Percentiles rank a stretch among this genome's conserved stretches.
Conservation (phyloP, 164 flowering plant genomes). For the Stephania yunnanensis region DNA sequence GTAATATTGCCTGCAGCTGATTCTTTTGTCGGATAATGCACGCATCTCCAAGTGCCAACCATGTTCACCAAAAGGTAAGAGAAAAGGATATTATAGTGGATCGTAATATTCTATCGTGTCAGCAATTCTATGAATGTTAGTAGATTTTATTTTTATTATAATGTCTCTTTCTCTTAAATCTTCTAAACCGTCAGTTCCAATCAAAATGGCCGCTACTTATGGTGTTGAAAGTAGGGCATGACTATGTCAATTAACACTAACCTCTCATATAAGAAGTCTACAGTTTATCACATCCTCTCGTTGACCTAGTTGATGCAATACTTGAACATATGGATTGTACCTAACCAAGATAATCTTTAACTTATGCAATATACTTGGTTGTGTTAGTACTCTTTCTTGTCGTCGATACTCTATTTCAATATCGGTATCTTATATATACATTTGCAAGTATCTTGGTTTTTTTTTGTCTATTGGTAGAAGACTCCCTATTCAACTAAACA, state of each 20-base stretch:
- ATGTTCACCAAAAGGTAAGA: neutral
- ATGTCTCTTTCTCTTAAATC: neutral
- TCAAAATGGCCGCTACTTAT: neutral
- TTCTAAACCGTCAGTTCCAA: neutral
- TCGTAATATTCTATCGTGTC: neutral
- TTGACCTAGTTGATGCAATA: neutral
- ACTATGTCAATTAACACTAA: neutral
- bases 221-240: neutral
- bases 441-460: neutral
- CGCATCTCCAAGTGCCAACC: neutral
- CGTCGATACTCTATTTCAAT: neutral
- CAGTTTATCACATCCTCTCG: neutral
- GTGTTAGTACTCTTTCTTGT: neutral
- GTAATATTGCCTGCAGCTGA: neutral
- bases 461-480: neutral
- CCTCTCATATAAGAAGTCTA: neutral
- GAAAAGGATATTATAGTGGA: neutral
- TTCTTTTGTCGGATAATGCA: neutral
- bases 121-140: neutral
- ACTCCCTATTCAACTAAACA: neutral
- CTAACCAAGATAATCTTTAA: neutral
- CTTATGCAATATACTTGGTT: neutral
- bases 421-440: conserved; percentile 2
- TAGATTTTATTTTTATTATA: neutral
- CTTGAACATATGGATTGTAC: neutral